phyloP scores from a whole-genome alignment of 139 green algal genomes.

The Pycnococcus provasolii region DNA sequence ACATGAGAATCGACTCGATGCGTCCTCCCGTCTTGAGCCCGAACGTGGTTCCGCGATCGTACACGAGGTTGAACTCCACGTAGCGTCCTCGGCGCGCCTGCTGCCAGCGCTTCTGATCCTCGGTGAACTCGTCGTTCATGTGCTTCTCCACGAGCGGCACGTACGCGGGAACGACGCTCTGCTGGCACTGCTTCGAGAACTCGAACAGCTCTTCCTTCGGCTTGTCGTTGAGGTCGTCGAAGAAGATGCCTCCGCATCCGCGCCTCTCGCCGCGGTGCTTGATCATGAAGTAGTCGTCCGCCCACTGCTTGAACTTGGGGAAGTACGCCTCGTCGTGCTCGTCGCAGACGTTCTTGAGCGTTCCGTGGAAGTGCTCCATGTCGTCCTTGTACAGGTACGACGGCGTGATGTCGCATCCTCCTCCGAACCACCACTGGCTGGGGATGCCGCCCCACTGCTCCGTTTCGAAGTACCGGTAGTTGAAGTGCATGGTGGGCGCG shows the following conservation, averaged over 20 bases:
- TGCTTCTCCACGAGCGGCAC: conserved; percentile 80
- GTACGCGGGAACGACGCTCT: conserved; percentile 54
- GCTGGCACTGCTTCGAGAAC: conserved; percentile 64
- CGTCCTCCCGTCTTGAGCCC: conserved; percentile 93
- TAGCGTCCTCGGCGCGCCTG: conserved; percentile 73
- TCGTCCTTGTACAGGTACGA: conserved; percentile 86
- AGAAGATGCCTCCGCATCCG: conserved; percentile 97
- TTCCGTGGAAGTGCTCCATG: conserved; percentile 92
- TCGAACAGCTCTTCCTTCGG: conserved; percentile 32
- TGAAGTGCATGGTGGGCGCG: conserved; percentile 98
- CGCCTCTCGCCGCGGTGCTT: conserved; percentile 73
- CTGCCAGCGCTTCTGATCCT: conserved; percentile 91
- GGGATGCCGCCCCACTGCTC: conserved; percentile 43
- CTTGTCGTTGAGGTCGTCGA: conserved; percentile 88
- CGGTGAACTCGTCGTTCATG: conserved; percentile 77
- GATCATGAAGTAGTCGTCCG: conserved; percentile 98
- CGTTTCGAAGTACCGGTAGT: conserved; percentile 99
- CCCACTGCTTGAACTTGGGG: conserved; percentile 84
- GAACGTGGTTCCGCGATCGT: conserved; percentile 96
- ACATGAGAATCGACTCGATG: conserved; percentile 79
- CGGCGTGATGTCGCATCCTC: conserved; percentile 96
- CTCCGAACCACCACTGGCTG: conserved; percentile 96
- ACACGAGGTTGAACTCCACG: conserved; percentile 98
- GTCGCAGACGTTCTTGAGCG: conserved; percentile 65
- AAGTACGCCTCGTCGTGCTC: conserved; percentile 87